Base-by-base conservation (phyloP, 2,329 filamentous ascomycete species). In the Akanthomyces lecanii region DNA sequence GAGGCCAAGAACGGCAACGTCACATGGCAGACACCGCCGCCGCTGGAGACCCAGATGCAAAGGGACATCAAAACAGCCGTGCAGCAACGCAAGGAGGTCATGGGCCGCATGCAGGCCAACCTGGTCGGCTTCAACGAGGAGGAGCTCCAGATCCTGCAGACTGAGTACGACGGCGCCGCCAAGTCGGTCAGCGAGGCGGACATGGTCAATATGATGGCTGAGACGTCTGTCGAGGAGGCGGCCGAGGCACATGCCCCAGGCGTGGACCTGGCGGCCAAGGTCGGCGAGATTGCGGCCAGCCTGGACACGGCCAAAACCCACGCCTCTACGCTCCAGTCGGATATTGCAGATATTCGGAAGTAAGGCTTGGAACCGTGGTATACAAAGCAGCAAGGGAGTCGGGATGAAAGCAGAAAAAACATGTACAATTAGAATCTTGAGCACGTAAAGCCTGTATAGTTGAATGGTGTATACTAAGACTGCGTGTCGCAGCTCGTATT, bases 1-100 rank as follows among this genome's bases (percentile, higher is more conserved):
- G 83, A 83, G 51, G 91, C 92, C 1, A 71, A 78, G 57, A 70
- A 77, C 21, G 91, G 91, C 30, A 71, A 78, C 5, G 80, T 90
- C n/a, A 82, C 86, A 4, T 96, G 86, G 86, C 38, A 74, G 36
- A 86, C 79, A 25, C 76, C 79, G 1, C 63, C 71, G 1, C 79
- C 83, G 44, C 71, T 82, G n/a, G 65, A 65, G 36, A 69, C 69
- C 6, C 79, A 77, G 69, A 78, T 81, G 67, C 61, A 65, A 40
- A 69, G 70, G 55, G 68, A 76, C 67, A 70, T 69, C 8, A 66
- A 65, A 47, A 70, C 69, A 3, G 75, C 73, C 25, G 63, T 72
- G 10, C 45, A 65, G 50, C 71, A 74, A 68, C 70, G 72, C 58
- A 75, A 73, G 66, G 70, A 74, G 25, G 74, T 76, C 61, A 74